Conservation (phyloP, 148 eudicot genomes). For the Cornus suecica region DNA sequence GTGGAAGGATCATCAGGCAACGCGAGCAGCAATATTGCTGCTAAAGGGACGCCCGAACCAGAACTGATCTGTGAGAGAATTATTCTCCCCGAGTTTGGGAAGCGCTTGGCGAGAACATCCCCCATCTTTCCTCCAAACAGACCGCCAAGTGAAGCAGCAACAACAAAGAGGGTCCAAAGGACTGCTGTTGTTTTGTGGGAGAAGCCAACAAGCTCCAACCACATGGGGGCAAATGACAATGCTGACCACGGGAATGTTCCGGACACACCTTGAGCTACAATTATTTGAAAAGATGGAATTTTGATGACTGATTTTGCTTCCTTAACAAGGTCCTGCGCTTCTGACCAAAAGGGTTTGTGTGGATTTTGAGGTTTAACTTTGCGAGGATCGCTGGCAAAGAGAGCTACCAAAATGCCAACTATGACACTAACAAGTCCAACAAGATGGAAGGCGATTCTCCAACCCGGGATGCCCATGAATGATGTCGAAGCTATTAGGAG, state of each 20-base stretch:
- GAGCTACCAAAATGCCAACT: conserved; percentile 64
- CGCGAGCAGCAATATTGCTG: conserved; percentile 62
- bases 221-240: conserved; percentile 78
- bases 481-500: conserved; percentile 64
- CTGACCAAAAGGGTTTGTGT: conserved; percentile 34
- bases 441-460: conserved; percentile 85
- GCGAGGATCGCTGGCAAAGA: conserved; percentile 77
- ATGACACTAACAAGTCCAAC: conserved; percentile 66
- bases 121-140: conserved; percentile 91
- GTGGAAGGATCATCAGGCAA: conserved; percentile 66
- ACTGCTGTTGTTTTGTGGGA: conserved; percentile 75
- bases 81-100: conserved; percentile 78
- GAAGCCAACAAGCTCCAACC: conserved; percentile 92
- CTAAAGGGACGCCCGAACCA: conserved; percentile 72
- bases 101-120: conserved; percentile 48
- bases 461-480: conserved; percentile 77
- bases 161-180: conserved; percentile 53
- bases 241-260: conserved; percentile 92
- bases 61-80: conserved; percentile 82
- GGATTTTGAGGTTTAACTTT: conserved; percentile 20
- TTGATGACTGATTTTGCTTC: conserved; percentile 65
- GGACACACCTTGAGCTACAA: conserved; percentile 84
- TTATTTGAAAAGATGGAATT: conserved; percentile 78
- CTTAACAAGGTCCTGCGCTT: conserved; percentile 44
- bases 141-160: conserved; percentile 61